Base-by-base conservation (phyloP, 495 filamentous ascomycete species). In the Astrocystis sublimbata region DNA sequence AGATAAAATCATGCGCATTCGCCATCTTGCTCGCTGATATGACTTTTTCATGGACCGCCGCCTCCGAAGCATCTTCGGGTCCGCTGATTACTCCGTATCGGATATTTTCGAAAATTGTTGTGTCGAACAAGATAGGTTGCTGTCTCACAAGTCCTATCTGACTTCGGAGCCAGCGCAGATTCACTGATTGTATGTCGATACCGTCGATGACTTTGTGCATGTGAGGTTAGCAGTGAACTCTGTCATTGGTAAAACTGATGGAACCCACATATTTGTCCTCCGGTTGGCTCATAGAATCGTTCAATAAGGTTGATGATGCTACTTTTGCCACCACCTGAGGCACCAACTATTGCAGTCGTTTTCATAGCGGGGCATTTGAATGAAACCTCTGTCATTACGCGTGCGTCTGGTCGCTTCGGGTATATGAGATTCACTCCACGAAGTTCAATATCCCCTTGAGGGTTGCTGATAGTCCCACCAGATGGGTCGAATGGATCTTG, bases 261-360 rank as follows among this genome's bases (percentile, higher is more conserved):
- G 3, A 21, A 33, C 47, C 33, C n/a, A 50, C 47, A 50, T 6
- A 51, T 83, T 80, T 55, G 76, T 2, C 76, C 76, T 19, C 58
- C 64, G 1, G 35, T 84, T 8, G 93, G 89, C 45, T 88, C 80
- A 66, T 96, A 96, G 74, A 92, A 94, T 7, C 92, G 83, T 69
- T 93, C 89, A 30, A 94, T 81, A 5, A 96, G 79, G 4, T 88
- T 89, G 30, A 94, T 85, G 10, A 92, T 85, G 0, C 89, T 93
- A 64, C 84, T 88, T 72, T 96, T 96, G 31, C 91, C 85, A 49
- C 86, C 88, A 9, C 85, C 85, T 24, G 86, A 87, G 15, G 89
- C 81, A 10, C 90, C 86, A 31, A 92, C 88, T 57, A 94, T 75
- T 5, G 90, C 89, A 40, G 88, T 88, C n/a, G 88, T 87, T 70